Percentiles rank a stretch among this genome's conserved stretches.
These are phyloP conservation scores for Diaporthe longicolla DNA, from an alignment of 2,329 filamentous ascomycete genomes.

Conservation along the genomic window DNA sequence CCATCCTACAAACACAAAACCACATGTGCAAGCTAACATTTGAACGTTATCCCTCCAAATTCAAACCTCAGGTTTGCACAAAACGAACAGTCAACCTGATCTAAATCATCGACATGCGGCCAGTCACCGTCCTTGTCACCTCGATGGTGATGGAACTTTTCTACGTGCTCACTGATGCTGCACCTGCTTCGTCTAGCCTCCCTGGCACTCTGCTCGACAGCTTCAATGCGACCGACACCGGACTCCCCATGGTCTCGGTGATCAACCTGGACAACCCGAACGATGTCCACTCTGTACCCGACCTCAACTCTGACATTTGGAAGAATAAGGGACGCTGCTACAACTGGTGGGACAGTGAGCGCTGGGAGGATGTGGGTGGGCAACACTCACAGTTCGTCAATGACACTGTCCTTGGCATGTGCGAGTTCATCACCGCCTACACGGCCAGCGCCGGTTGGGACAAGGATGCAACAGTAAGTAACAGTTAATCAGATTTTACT, in stretches of 20 bases:
- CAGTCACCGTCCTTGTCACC: neutral
- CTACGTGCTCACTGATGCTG: neutral
- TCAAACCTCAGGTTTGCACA: neutral
- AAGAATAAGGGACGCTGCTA: neutral
- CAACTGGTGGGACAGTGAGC: neutral
- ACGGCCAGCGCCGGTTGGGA: neutral
- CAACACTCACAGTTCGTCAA: neutral
- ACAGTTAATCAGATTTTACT: neutral
- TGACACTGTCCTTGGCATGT: neutral
- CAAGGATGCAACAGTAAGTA: neutral
- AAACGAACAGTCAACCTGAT: neutral
- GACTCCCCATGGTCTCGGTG: neutral
- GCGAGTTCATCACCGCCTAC: neutral
- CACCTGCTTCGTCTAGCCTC: neutral
- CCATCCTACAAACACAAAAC: neutral
- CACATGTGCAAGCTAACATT: too few species aligned
- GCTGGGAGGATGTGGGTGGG: neutral
- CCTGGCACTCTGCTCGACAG: neutral
- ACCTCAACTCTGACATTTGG: neutral
- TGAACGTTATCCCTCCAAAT: neutral
- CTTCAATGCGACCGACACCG: neutral
- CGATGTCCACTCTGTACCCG: neutral
- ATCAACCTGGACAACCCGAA: neutral
- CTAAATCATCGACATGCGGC: neutral
- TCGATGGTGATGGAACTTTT: conserved; percentile 9